These are phyloP conservation scores for Cercospora zeina DNA, from an alignment of 2,329 filamentous ascomycete genomes.

Conservation along the genomic window DNA sequence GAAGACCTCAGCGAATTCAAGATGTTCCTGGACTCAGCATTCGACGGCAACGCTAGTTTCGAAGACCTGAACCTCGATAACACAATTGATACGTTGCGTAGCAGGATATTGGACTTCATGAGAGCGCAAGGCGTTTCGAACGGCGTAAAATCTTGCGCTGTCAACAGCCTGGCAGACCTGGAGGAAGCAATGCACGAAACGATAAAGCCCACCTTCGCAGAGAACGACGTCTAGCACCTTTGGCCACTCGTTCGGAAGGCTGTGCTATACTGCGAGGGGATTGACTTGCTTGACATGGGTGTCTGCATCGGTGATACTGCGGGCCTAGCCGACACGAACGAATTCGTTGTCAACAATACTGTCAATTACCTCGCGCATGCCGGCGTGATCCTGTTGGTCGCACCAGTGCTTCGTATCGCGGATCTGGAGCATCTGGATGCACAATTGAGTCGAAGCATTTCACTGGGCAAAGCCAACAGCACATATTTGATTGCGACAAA, in stretches of 20 bases:
- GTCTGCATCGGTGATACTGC: conserved; percentile 27
- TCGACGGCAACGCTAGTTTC: background rate
- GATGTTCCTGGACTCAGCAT: background rate
- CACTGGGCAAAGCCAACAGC: conserved; percentile 22
- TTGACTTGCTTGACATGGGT: conserved; percentile 25
- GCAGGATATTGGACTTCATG: conserved; percentile 9
- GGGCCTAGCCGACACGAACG: conserved; percentile 28
- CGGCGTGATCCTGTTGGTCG: conserved; percentile 23
- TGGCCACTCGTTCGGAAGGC: conserved; percentile 29
- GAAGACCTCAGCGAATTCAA: background rate
- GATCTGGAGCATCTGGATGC: conserved; percentile 8
- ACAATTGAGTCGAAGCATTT: background rate
- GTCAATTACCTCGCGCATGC: conserved; percentile 22
- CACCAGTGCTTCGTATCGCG: conserved; percentile 15
- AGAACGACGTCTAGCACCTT: conserved; percentile 2
- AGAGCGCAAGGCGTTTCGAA: background rate
- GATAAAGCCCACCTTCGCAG: background rate
- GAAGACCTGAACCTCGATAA: conserved; percentile 4
- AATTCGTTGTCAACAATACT: conserved; percentile 23
- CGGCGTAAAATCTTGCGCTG: background rate
- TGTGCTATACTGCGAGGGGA: conserved; percentile 12
- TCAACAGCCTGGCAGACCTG: background rate
- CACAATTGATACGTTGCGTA: background rate
- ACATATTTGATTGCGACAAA: conserved; percentile 5
- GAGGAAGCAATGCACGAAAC: conserved; percentile 9